phyloP scores from a whole-genome alignment of 345 rosid species.

The Rhodamnia rubescens region DNA sequence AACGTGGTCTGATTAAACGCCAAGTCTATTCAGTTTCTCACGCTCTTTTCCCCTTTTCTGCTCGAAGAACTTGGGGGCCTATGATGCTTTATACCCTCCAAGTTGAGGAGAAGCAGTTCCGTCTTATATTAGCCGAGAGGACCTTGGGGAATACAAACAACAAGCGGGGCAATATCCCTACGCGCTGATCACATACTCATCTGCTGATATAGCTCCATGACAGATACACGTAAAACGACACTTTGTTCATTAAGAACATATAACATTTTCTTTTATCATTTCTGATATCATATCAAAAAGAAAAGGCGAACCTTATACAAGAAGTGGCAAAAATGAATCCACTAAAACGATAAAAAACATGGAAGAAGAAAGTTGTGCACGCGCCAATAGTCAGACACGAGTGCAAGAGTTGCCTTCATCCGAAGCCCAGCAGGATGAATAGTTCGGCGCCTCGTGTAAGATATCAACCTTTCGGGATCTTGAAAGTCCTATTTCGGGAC shows the following conservation, averaged over 20 bases:
- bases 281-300: not conserved
- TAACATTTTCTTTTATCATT: not conserved
- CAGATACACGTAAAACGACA: not conserved
- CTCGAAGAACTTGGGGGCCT: not conserved
- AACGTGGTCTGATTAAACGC: not conserved
- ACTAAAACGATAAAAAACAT: not conserved
- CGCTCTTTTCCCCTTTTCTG: not conserved
- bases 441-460: not conserved
- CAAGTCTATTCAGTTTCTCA: not conserved
- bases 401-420: not conserved
- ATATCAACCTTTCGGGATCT: fast-evolving
- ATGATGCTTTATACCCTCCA: not conserved
- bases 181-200: not conserved
- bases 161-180: not conserved
- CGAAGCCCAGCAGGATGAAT: fast-evolving
- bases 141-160: not conserved
- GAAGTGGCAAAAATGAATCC: not conserved
- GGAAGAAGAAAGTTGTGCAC: not conserved
- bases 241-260: not conserved
- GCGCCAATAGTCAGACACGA: not conserved
- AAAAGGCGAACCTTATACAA: not conserved
- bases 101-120: not conserved
- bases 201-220: not conserved
- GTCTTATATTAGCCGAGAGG: not conserved
- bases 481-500: not conserved